Base-by-base conservation (phyloP, 2,329 filamentous ascomycete genomes). In the Nigrograna mackinnonii region DNA sequence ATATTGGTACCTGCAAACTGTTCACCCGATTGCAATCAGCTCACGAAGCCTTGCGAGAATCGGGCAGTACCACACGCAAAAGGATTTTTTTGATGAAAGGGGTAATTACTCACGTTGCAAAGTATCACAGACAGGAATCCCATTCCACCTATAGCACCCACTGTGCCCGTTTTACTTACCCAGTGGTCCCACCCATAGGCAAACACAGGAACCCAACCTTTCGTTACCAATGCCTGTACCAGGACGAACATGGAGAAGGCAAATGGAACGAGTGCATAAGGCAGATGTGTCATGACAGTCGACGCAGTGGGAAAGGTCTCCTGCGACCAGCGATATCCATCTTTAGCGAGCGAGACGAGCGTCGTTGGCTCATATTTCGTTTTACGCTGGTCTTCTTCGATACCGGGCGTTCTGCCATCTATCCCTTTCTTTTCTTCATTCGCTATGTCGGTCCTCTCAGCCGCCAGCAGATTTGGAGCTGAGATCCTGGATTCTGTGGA, bases 1-100 rank as follows among this genome's bases (percentile, higher is more conserved):
- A 89, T 89, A 50, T 89, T 89, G 2, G 86, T 89, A 14, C 86
- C 86, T 0, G 86, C 84, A 52, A 89, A 89, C 84, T 89, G 47
- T 13, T 18, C 19, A 22, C 6, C 33, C 46, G 22, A 35, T 7
- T 40, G 17, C 32, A 30, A 30, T 17, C 7, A 22, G 32, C 16
- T 11, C 43, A 22, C 43, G 60, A 35, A 5, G 44, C 34, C 41
- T 20, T 35, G n/a, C 28, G 28, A 13, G n/a, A n/a, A n/a, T n/a
- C n/a, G n/a, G n/a, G n/a, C n/a, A n/a, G n/a, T 6, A 11, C 9
- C 24, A n/a, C 24, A 28, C n/a, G 24, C n/a, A 9, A 28, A n/a
- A 9, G n/a, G n/a, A n/a, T 28, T 9, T 9, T 28, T 9, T 28
- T n/a, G 24, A n/a, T 28, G 9, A 9, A 9, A 28, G 24, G 24